These are phyloP conservation scores for Neoscytalidium dimidiatum DNA, from an alignment of 2,329 filamentous ascomycete genomes.

Conservation along the genomic window DNA sequence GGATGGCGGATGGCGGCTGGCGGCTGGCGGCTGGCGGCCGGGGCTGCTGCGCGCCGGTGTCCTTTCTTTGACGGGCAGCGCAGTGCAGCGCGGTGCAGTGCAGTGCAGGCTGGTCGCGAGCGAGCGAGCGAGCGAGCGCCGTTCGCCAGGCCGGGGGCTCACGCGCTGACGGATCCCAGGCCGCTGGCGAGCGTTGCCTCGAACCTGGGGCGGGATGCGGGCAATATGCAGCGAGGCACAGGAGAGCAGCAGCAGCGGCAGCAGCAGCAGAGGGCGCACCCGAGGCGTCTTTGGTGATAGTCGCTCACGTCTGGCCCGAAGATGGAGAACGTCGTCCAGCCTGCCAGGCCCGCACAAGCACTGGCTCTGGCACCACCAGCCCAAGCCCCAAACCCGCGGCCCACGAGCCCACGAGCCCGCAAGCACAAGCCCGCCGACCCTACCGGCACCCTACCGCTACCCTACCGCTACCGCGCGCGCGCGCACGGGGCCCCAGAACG, in stretches of 20 bases:
- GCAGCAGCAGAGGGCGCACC: background rate
- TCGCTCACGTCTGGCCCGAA: conserved; percentile 6
- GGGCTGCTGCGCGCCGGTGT: conserved; percentile 9
- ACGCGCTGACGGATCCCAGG: conserved; percentile 18
- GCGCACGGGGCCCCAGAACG: conserved; percentile 14
- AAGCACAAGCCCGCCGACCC: no score
- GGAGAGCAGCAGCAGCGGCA: conserved; percentile 15
- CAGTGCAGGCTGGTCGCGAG: conserved; percentile 1
- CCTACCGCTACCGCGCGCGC: background rate
- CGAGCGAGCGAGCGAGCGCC: background rate
- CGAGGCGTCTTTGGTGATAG: conserved; percentile 14
- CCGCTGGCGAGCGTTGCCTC: conserved; percentile 17
- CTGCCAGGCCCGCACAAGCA: no score
- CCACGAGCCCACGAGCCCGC: conserved; percentile 3
- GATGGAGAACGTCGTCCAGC: conserved; percentile 15
- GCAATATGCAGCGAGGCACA: conserved; percentile 13
- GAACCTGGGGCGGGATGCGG: conserved; percentile 16
- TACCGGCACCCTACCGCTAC: no score
- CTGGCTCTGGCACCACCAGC: conserved; percentile 11
- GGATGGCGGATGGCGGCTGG: no score
- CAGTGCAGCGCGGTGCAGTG: conserved; percentile 3
- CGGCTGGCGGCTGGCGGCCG: conserved; percentile 12
- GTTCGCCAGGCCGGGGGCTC: conserved; percentile 17
- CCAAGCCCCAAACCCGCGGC: background rate
- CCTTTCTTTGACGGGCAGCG: conserved; percentile 15